phyloP scores from a whole-genome alignment of 257 asterid species.

The Solanum tarapatanum region DNA sequence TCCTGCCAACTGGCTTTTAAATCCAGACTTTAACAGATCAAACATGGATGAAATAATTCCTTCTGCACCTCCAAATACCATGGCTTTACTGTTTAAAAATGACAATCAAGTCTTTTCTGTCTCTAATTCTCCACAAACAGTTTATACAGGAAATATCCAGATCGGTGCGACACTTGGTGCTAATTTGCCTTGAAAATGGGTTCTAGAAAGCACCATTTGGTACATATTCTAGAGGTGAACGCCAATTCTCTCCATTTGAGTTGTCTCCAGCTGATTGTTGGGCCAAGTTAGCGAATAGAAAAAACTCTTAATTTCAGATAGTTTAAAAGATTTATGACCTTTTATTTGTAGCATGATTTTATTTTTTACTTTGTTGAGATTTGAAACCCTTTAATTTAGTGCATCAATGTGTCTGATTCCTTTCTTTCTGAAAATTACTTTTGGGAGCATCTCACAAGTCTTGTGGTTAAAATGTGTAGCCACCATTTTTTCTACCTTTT shows the following conservation, averaged over 20 bases:
- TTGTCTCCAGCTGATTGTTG: slow-evolving; percentile 42
- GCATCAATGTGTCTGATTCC: not conserved
- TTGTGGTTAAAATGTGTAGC: not conserved
- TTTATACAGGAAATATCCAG: slow-evolving; percentile 37
- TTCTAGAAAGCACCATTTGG: slow-evolving; percentile 39
- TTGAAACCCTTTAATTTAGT: not conserved
- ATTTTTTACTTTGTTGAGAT: not conserved
- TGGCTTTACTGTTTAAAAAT: slow-evolving; percentile 75
- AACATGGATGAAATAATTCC: slow-evolving; percentile 20
- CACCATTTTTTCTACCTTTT: not conserved
- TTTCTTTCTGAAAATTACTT: not conserved
- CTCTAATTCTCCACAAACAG: slow-evolving; percentile 36
- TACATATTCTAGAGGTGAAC: slow-evolving; percentile 29
- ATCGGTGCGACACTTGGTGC: slow-evolving; percentile 34
- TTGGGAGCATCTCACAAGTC: not conserved
- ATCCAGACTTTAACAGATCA: slow-evolving; percentile 39
- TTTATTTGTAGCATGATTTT: not conserved
- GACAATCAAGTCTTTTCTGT: slow-evolving; percentile 40
- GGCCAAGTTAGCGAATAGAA: slow-evolving; percentile 50
- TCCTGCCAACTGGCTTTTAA: slow-evolving; percentile 52
- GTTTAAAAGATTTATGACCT: not conserved
- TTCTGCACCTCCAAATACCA: slow-evolving; percentile 60
- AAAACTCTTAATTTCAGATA: not conserved
- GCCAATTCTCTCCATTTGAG: slow-evolving; percentile 42
- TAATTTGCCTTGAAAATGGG: slow-evolving; percentile 44